These are phyloP conservation scores for Ceratocystis colombiana DNA, from an alignment of 2,329 filamentous ascomycete species.

Conservation along the genomic window DNA sequence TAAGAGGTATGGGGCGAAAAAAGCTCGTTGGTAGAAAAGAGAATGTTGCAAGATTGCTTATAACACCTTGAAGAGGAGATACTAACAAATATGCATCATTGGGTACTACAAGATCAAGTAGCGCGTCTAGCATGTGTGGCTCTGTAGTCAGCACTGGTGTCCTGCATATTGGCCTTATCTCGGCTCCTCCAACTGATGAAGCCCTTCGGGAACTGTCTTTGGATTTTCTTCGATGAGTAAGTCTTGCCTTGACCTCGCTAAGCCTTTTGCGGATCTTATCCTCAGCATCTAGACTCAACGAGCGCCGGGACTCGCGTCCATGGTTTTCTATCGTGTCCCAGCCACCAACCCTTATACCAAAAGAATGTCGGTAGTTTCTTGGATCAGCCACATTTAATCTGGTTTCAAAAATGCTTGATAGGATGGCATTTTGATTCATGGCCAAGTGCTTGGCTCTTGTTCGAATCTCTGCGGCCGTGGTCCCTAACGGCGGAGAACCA, in stretches of 20 bases:
- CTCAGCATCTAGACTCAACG: conserved; percentile 39
- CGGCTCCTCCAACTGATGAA: background rate
- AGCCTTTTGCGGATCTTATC: conserved; percentile 41
- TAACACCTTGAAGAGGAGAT: conserved; percentile 53
- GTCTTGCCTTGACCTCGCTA: conserved; percentile 39
- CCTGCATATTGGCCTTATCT: background rate
- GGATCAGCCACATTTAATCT: conserved; percentile 30
- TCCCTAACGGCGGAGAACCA: conserved; percentile 41
- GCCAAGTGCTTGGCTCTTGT: conserved; percentile 60
- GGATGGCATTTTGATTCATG: conserved; percentile 46
- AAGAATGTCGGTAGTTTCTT: conserved; percentile 28
- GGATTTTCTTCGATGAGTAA: conserved; percentile 17
- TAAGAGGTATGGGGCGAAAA: background rate
- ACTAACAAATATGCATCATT: conserved; percentile 52
- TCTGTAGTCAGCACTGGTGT: background rate
- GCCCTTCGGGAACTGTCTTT: background rate
- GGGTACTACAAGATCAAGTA: conserved; percentile 34
- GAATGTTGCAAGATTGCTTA: conserved; percentile 54
- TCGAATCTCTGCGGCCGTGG: conserved; percentile 57
- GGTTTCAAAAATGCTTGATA: conserved; percentile 33
- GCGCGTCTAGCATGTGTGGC: conserved; percentile 12
- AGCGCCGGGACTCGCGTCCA: conserved; percentile 34
- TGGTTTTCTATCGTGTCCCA: conserved; percentile 37
- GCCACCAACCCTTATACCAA: conserved; percentile 43
- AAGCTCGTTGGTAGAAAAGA: conserved; percentile 35